Evolutionary conservation across 2,329 filamentous ascomycete genomes (phyloP), one percentile per base, ranked within the genome.

Genomic region (Epichloe typhina): DNA sequence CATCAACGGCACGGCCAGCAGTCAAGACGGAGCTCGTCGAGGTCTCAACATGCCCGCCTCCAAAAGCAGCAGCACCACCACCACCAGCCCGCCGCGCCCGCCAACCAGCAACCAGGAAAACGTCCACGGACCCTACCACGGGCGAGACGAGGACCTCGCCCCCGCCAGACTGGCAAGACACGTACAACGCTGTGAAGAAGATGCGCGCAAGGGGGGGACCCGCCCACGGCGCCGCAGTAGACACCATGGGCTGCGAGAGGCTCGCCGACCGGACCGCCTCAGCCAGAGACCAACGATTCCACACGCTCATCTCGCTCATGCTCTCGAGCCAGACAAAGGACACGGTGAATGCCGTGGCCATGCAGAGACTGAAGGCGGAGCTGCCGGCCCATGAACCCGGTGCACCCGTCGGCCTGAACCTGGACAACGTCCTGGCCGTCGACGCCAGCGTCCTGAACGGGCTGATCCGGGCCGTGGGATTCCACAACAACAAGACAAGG

Each of bases 401-500:
- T 0, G 72, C 70, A 1, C 64, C 72, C 4, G 52, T 61, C 0
- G 78, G 78, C 0, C 73, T 96, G 53, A 91, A 80, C 50, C 72
- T 96, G 47, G 77, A 86, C 54, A 88, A 89, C 54, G 76, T 96
- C 51, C 73, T 95, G 11, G 80, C 81, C 2, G 82, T 89, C 31
- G 75, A 83, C 4, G 79, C 87, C 1, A 71, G 71, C 2, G 65
- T 71, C 13, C 72, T 82, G 49, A 91, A 95, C 63, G 71, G 80
- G 59, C 71, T 94, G 57, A 95, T 95, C 56, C 76, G 79, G 64
- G 83, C 85, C 57, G 89, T 95, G 40, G 90, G 90, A 26, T 96
- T 96, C 65, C 90, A 95, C 71, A 95, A 95, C 62, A 90, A 89
- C 68, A 96, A 96, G 71, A 93, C 89, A 2, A 85, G 82, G 68